phyloP scores from a whole-genome alignment of 2,329 filamentous ascomycete genomes.

The Zopfia rhizophila region DNA sequence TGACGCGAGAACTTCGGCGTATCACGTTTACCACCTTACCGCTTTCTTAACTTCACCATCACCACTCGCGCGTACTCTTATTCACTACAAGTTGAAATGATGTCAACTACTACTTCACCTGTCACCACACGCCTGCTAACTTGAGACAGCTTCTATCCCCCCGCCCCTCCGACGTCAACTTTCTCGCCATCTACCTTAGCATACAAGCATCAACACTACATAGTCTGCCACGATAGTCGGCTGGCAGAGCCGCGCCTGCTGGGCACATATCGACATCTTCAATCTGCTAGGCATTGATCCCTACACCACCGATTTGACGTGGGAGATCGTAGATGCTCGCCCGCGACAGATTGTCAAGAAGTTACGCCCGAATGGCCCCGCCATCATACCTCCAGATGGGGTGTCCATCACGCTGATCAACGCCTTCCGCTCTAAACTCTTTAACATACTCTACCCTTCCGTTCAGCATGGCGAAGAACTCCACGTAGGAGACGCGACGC shows the following conservation, averaged over 20 bases:
- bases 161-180: too few species aligned
- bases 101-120: too few species aligned
- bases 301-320: slow-evolving; percentile 8
- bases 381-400: not conserved
- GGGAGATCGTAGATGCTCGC: slow-evolving; percentile 6
- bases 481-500: slow-evolving; percentile 2
- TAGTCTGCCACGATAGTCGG: slow-evolving; percentile 8
- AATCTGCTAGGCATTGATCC: slow-evolving; percentile 6
- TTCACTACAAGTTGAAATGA: too few species aligned
- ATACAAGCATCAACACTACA: too few species aligned
- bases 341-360: too few species aligned
- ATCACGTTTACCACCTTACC: too few species aligned
- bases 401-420: slow-evolving; percentile 4
- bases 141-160: too few species aligned
- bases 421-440: slow-evolving; percentile 6
- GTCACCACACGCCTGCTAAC: too few species aligned
- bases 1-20: too few species aligned
- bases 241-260: not conserved
- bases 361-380: slow-evolving; percentile 3
- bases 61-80: too few species aligned
- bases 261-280: slow-evolving; percentile 4
- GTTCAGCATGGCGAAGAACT: slow-evolving; percentile 9
- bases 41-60: too few species aligned
- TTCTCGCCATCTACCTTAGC: too few species aligned
- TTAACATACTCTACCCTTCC: slow-evolving; percentile 6